Evolutionary conservation across 495 filamentous ascomycete species (phyloP).

Genomic region (Parathielavia hyrcaniae): DNA sequence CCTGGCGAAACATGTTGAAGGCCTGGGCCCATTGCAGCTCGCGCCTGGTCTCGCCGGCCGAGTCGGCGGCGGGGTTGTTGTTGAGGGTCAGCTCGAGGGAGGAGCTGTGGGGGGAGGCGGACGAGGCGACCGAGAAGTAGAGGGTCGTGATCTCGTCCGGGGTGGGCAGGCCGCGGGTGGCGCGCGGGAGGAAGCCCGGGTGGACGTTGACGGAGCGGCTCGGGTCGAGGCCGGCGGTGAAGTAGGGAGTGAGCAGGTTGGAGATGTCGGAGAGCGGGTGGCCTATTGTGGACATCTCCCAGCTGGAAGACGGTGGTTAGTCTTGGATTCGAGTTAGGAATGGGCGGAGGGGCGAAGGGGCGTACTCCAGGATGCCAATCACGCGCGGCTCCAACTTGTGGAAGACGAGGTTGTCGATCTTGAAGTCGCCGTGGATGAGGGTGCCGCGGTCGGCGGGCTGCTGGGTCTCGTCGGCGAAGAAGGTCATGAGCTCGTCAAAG

Average conservation of each 20-base stretch:
- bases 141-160: slow-evolving; percentile 64
- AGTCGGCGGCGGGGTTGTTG: not conserved
- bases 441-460: slow-evolving; percentile 74
- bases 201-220: slow-evolving; percentile 31
- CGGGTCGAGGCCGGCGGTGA: slow-evolving; percentile 36
- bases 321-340: too few relatives aligned
- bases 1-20: slow-evolving; percentile 54
- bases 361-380: slow-evolving; percentile 84
- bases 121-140: slow-evolving; percentile 65
- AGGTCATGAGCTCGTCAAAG: slow-evolving; percentile 69
- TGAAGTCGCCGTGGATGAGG: slow-evolving; percentile 92
- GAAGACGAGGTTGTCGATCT: slow-evolving; percentile 96
- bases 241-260: slow-evolving; percentile 69
- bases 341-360: slow-evolving; percentile 9
- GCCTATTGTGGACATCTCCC: slow-evolving; percentile 95
- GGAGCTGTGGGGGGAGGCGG: slow-evolving; percentile 11
- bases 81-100: slow-evolving; percentile 25
- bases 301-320: slow-evolving; percentile 41
- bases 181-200: slow-evolving; percentile 53
- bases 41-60: slow-evolving; percentile 32
- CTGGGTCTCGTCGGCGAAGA: slow-evolving; percentile 59
- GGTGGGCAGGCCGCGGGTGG: slow-evolving; percentile 66
- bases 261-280: slow-evolving; percentile 85
- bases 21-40: slow-evolving; percentile 64
- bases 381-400: slow-evolving; percentile 81